Percentiles rank a stretch among this genome's conserved stretches.
Conservation (phyloP, 129 eudicot genomes). For the Artemisia tridentata region DNA sequence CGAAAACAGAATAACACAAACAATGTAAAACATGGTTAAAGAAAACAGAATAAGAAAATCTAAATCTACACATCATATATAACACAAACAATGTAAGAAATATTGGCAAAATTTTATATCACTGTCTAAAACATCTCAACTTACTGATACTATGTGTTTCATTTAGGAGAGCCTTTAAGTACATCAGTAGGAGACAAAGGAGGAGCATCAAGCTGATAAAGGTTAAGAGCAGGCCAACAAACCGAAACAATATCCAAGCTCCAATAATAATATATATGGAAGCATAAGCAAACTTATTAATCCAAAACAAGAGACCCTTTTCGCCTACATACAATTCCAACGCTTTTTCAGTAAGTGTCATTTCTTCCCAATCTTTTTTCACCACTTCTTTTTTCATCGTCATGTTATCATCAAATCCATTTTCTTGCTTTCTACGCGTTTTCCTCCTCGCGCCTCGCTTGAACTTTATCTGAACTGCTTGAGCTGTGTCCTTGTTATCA, state of each 20-base stretch:
- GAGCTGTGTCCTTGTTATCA: slow-evolving; percentile 29
- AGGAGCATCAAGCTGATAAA: slow-evolving; percentile 91
- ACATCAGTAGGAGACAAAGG: slow-evolving; percentile 67
- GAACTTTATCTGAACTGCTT: slow-evolving; percentile 54
- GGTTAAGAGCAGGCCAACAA: slow-evolving; percentile 90
- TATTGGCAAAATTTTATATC: not conserved
- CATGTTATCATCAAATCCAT: slow-evolving; percentile 14
- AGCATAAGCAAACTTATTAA: slow-evolving; percentile 96
- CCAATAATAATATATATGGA: slow-evolving; percentile 83
- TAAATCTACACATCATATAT: too few relatives aligned
- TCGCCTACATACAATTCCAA: slow-evolving; percentile 85
- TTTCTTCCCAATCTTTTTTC: slow-evolving; percentile 82
- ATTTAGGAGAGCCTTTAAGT: slow-evolving; percentile 53
- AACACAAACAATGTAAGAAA: not conserved
- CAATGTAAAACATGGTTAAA: too few relatives aligned
- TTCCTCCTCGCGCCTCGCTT: slow-evolving; percentile 65
- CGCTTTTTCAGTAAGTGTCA: slow-evolving; percentile 78
- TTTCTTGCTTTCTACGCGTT: slow-evolving; percentile 41
- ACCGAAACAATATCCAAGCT: slow-evolving; percentile 89
- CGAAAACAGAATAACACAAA: too few relatives aligned
- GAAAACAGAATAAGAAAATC: not conserved
- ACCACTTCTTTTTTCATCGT: slow-evolving; percentile 36
- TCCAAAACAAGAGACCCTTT: slow-evolving; percentile 87
- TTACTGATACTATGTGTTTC: not conserved
- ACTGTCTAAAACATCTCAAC: not conserved